phyloP scores from a whole-genome alignment of 495 filamentous ascomycete genomes.

The Aspergillus asperescens region DNA sequence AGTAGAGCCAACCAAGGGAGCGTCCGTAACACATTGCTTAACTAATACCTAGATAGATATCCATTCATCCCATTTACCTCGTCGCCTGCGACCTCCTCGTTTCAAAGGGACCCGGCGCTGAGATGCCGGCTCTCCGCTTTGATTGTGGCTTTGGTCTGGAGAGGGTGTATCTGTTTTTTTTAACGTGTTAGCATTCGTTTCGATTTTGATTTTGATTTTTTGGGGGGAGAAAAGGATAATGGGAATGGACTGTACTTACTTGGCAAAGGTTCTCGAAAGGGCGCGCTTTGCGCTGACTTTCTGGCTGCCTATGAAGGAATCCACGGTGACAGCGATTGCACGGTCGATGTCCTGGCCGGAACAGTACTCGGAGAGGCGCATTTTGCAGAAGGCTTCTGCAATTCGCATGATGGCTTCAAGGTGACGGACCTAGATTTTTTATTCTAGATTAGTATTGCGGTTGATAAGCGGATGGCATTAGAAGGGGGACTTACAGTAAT shows the following conservation, averaged over 20 bases:
- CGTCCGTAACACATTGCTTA: too few species aligned
- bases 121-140: constrained; percentile 40
- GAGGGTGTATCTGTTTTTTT: constrained; percentile 39
- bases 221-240: neutral
- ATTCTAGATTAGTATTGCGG: neutral
- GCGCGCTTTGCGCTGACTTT: constrained; percentile 99
- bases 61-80: too few species aligned
- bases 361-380: constrained; percentile 93
- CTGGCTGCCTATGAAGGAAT: constrained; percentile 92
- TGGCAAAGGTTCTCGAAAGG: constrained; percentile 91
- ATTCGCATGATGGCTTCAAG: constrained; percentile 96
- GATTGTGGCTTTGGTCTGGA: constrained; percentile 43
- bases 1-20: too few species aligned
- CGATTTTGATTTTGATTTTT: neutral
- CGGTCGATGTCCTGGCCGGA: constrained; percentile 86
- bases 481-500: constrained; percentile 72
- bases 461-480: neutral
- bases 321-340: constrained; percentile 93
- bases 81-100: neutral
- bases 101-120: constrained; percentile 28
- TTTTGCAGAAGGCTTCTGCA: constrained; percentile 85
- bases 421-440: constrained; percentile 76
- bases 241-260: constrained; percentile 53
- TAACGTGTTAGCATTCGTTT: constrained; percentile 13
- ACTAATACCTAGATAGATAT: too few species aligned